Base-by-base conservation (phyloP, 345 rosid species). In the Populus euphratica region DNA sequence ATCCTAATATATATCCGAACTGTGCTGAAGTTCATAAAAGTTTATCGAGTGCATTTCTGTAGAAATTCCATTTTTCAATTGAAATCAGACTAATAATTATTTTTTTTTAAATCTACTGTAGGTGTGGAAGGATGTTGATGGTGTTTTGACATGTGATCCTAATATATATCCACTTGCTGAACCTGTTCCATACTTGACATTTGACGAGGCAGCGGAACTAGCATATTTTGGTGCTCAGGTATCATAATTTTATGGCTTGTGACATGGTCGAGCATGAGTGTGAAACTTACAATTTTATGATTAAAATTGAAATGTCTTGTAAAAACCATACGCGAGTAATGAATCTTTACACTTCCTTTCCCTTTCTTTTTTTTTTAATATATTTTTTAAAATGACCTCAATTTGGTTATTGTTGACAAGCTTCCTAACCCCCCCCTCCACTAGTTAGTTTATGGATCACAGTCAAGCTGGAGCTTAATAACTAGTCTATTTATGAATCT, bases 51-150 rank as follows among this genome's bases (percentile, higher is more conserved):
- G 5, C 0, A 27, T 77, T 78, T 69, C 14, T 10, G 25, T 70
- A 23, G 11, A 12, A 63, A 17, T 72, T 75, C 23, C 21, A 52
- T 79, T 25, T n/a, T 66, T 10, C 44, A 2, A 49, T 80, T 63
- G 23, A 80, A 72, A 75, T 33, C 29, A 17, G 20, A 73, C 38
- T 38, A 14, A 69, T 36, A 29, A 18, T 39, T n/a, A n/a, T n/a
- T 56, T 25, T 7, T 75, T 84, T 62, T 43, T 39, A 41, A 41
- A 52, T 64, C 64, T 44, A 76, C 72, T 74, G 35, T 85, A 96
- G 99, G 99, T 96, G 84, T 96, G 99, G 99, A 96, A 96, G 86
- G 99, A 96, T 86, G 99, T 96, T 72, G 99, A 96, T 81, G 99
- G 99, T 80, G 99, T 94, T 83, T 84, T 96, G 83, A 96, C 99